Evolutionary conservation across 2,329 filamentous ascomycete species (phyloP).

Genomic region (Talaromyces sp.): DNA sequence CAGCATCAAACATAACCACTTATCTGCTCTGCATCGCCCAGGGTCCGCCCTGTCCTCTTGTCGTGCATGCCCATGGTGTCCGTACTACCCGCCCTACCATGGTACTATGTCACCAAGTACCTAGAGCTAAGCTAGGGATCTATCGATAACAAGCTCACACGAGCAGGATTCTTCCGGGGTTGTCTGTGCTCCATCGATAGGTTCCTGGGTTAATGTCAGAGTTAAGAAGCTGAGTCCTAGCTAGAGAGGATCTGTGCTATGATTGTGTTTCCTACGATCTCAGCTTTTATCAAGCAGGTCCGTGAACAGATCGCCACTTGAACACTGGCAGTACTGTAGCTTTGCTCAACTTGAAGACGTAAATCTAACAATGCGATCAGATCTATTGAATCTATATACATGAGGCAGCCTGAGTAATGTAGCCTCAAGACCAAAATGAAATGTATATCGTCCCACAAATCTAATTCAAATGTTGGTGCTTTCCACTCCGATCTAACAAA

Average conservation of each 20-base stretch:
- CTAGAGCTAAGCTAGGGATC: background rate
- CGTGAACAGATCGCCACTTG: too few species aligned
- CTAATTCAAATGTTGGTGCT: too few species aligned
- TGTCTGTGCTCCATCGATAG: background rate
- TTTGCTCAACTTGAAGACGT: too few species aligned
- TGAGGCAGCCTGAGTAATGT: too few species aligned
- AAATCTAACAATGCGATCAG: too few species aligned
- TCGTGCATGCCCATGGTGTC: background rate
- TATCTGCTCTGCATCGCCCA: background rate
- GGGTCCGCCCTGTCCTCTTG: constrained; percentile 3
- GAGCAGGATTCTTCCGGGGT: constrained; percentile 1
- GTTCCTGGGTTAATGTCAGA: background rate
- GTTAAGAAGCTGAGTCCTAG: background rate
- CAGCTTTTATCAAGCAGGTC: too few species aligned
- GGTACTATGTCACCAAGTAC: background rate
- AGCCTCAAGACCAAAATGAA: too few species aligned
- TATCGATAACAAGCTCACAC: background rate
- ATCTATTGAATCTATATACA: too few species aligned
- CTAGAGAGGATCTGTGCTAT: background rate
- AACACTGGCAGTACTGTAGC: too few species aligned
- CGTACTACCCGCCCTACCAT: background rate
- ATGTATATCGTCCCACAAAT: too few species aligned
- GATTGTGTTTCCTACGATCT: background rate
- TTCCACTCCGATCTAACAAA: too few species aligned
- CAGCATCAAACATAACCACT: background rate